Base-by-base conservation (phyloP, 495 filamentous ascomycete species). In the Penicillium alfredii region DNA sequence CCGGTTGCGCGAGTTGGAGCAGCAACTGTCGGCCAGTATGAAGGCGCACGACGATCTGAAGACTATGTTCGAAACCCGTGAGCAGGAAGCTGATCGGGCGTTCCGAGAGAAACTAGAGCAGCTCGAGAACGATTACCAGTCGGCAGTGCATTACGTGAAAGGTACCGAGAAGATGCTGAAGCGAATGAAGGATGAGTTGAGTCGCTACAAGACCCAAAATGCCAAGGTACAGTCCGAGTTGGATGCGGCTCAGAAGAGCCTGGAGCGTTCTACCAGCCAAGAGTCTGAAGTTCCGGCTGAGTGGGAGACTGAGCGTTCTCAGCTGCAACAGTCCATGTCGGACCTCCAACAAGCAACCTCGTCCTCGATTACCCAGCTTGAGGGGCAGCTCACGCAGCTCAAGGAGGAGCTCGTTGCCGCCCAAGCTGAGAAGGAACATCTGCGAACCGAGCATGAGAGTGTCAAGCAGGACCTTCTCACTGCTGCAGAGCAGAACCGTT, bases 101-200 rank as follows among this genome's bases (percentile, higher is more conserved):
- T 97, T 90, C 65, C 80, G 85, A 31, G 89, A 94, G 56, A 96
- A 95, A 58, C 69, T 99, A 35, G 77, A 83, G 35, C 86, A 93
- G 53, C 78, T 99, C 14, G 88, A 96, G 56, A 88, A 86, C 55
- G 92, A 99, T 55, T 94, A 99, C 55, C 88, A 94, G 56, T 94
- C 93, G n/a, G 89, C 93, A 8, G 89, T 97, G n/a, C 89, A 95
- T 61, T 99, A 99, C 55, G 87, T 99, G 45, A 93, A 95, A 55
- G 93, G 92, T 25, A 96, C 90, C 1, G 93, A 99, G 64, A 96
- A 95, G 74, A 94, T 99, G 86, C 72, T 98, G 15, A 89, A 90
- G 62, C 88, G 89, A 49, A 94, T 98, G 80, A 97, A 98, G 69
- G 88, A 95, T 46, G 92, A 98, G 60, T 70, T 97, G 8, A 68